Percentiles rank a stretch among this genome's conserved stretches.
phyloP scores from a whole-genome alignment of 1,284 basidiomycete species.

The Sanguinoderma infundibulare region DNA sequence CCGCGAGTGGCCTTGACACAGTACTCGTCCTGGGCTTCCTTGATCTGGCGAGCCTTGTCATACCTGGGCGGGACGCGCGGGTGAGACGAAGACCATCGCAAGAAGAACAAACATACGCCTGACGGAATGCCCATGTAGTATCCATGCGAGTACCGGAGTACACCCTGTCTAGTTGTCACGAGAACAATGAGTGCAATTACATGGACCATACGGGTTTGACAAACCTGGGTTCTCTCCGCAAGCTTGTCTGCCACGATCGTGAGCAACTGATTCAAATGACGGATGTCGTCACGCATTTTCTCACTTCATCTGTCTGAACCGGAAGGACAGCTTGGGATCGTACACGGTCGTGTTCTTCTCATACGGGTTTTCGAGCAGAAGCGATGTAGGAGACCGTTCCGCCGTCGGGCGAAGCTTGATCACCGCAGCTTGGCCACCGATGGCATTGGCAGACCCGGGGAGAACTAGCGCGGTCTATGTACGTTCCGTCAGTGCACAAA shows the following conservation, averaged over 20 bases:
- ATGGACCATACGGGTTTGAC: background rate
- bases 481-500: background rate
- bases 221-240: slow-evolving; percentile 41
- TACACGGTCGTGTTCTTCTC: slow-evolving; percentile 38
- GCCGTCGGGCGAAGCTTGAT: slow-evolving; percentile 52
- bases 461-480: slow-evolving; percentile 43
- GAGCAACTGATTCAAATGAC: no score
- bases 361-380: slow-evolving; percentile 52
- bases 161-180: slow-evolving; percentile 23
- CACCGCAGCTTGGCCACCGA: slow-evolving; percentile 46
- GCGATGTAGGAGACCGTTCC: slow-evolving; percentile 47
- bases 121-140: slow-evolving; percentile 60
- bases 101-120: slow-evolving; percentile 27
- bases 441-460: slow-evolving; percentile 51
- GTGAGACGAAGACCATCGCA: no score
- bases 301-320: slow-evolving; percentile 54
- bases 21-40: slow-evolving; percentile 77
- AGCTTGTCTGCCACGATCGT: slow-evolving; percentile 23
- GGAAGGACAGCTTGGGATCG: slow-evolving; percentile 35
- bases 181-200: background rate
- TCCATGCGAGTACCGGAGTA: slow-evolving; percentile 61
- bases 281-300: background rate
- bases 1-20: slow-evolving; percentile 61
- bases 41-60: slow-evolving; percentile 74
- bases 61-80: slow-evolving; percentile 52